Percentiles rank a stretch among this genome's conserved stretches.
Conservation (phyloP, 2,329 filamentous ascomycete species). For the Fusarium mundagurra region DNA sequence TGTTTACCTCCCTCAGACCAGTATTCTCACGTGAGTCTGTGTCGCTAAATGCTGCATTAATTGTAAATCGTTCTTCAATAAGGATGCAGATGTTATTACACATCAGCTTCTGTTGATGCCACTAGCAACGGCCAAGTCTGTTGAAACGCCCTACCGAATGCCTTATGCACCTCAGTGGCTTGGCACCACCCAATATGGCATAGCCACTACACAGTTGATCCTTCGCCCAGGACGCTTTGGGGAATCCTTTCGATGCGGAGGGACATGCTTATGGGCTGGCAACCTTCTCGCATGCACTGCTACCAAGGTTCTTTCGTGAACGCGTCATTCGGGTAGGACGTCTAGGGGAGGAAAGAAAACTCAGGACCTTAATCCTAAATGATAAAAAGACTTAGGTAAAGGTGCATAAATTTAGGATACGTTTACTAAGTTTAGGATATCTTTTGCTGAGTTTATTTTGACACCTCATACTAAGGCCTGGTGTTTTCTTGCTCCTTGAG, state of each 20-base stretch:
- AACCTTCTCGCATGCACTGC: not conserved
- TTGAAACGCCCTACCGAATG: not conserved
- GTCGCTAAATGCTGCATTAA: fast-evolving
- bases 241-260: not conserved
- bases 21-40: not conserved
- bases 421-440: no score
- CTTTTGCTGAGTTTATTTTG: no score
- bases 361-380: no score
- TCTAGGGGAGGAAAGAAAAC: no score
- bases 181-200: not conserved
- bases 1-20: not conserved
- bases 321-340: not conserved
- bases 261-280: not conserved
- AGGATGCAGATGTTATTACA: fast-evolving
- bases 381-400: no score
- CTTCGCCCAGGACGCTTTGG: not conserved
- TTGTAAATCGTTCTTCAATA: not conserved
- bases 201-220: not conserved
- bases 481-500: no score
- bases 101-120: no score
- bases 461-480: no score
- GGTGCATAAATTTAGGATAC: no score
- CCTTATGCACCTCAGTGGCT: not conserved
- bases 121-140: not conserved
- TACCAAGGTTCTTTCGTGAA: not conserved